These are phyloP conservation scores for Talaromyces sp. DNA, from an alignment of 2,329 filamentous ascomycete genomes.

Conservation along the genomic window DNA sequence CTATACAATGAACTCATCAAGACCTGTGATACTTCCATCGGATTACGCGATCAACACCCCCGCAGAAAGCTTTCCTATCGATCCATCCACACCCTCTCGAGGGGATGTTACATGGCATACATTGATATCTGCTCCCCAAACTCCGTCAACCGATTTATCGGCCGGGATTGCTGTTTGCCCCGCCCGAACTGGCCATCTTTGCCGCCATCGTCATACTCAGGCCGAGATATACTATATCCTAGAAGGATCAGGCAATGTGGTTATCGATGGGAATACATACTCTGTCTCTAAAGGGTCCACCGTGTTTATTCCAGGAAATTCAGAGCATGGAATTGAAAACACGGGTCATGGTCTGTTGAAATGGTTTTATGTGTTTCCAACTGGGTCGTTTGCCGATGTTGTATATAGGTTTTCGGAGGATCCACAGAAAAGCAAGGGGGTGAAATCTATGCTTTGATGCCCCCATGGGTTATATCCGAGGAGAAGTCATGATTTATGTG, in stretches of 20 bases:
- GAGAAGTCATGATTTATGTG: neutral
- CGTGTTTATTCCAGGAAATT: neutral
- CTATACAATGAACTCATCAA: neutral
- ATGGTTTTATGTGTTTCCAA: neutral
- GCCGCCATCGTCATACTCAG: neutral
- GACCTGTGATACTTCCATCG: neutral
- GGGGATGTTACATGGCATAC: neutral
- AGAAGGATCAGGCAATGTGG: neutral
- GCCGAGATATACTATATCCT: neutral
- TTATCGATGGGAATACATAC: neutral
- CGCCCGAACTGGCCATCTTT: neutral
- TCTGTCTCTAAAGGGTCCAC: neutral
- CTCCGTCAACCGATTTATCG: neutral
- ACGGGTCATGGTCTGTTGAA: neutral
- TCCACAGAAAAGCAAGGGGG: neutral
- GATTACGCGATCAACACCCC: neutral
- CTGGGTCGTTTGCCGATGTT: neutral
- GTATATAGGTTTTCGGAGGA: neutral
- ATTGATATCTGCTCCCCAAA: neutral
- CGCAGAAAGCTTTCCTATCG: neutral
- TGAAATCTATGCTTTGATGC: neutral
- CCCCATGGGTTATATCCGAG: neutral
- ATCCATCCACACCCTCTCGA: neutral
- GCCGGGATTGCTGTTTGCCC: neutral
- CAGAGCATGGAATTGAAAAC: neutral